Base-by-base conservation (phyloP, 345 rosid genomes). In the Bruguiera sexangula region DNA sequence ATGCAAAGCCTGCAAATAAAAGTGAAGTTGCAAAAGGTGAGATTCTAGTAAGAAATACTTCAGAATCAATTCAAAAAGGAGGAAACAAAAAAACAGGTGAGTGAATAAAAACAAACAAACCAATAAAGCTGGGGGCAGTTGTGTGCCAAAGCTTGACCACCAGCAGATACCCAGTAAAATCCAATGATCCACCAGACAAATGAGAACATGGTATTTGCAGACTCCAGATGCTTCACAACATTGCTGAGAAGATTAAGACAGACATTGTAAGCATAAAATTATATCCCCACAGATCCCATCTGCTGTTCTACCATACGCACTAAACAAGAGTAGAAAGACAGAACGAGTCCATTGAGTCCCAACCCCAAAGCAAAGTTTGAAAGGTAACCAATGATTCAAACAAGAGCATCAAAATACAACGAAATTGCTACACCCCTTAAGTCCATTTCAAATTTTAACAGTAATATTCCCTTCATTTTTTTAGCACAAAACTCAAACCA, bases 131-230 rank as follows among this genome's bases (percentile, higher is more conserved):
- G 94, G 2, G 91, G 94, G 71, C 96, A 87, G 66, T 66, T 80
- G 50, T 55, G 84, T 43, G 93, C 88, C 81, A 95, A 76, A 53
- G 78, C 69, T 82, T 90, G 93, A 68, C 91, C 93, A 74, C 96
- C 96, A 22, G 93, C 93, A 69, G 99, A 92, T 57, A 95, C 91
- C 99, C 99, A 92, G 79, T 92, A 95, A 84, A 92, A 95, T 43
- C 99, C 99, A 82, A 92, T 83, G 87, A 92, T 90, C 99, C 99
- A 95, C 99, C 99, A 95, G 68, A 95, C 77, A 82, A 95, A 95
- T 1, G 98, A 95, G 74, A 95, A 88, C 92, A 95, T 87, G n/a
- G 99, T 92, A 75, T 92, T 95, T 43, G 96, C 97, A 63, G 99
- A 90, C 77, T 90, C 99, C 77, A 95, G 82, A 80, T 95, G 93